Base-by-base conservation (phyloP, 2,329 filamentous ascomycete species). In the Microcyclospora tardicrescens region DNA sequence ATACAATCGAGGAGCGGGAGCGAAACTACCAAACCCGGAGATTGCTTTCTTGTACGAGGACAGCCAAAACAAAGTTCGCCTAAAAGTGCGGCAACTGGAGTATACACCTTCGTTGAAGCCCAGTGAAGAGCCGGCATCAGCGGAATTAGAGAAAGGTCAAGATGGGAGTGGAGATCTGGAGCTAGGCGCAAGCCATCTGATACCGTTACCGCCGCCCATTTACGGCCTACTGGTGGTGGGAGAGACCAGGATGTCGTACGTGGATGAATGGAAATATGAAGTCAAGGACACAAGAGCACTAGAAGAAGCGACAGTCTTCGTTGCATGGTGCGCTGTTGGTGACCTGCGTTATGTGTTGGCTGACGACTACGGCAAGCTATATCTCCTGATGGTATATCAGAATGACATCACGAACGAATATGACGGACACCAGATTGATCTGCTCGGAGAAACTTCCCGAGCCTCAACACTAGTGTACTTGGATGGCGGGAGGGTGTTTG, bases 281-380 rank as follows among this genome's bases (percentile, higher is more conserved):
- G 72, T 77, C 28, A 71, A 71, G 10, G 71, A 85, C 10, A 74
- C 78, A 13, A 71, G 77, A 8, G 64, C 70, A 0, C 62, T 95
- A 2, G 68, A 75, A 1, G 78, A 89, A 40, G 75, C 86, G 1
- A 85, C 81, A 2, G 79, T 94, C 28, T 96, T 93, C 50, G 81
- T 91, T n/a, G 78, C 85, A 2, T 98, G 89, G 87, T 82, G 83
- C 45, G 76, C 80, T 51, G 78, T 91, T 37, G 84, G 96, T 52
- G 75, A 77, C 16, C 79, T 81, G 30, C 73, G 81, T 52, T 96
- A 86, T 64, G 68, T 95, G n/a, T 64, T 98, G 2, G 86, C 82
- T 1, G 91, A 98, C 56, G 86, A 95, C 51, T 95, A 91, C 55
- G 89, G 91, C 12, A 74, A 73, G 36, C 61, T 98, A 16, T 86